Base-by-base conservation (phyloP, 768 basidiomycete species). In the Leccinum uliginosum region DNA sequence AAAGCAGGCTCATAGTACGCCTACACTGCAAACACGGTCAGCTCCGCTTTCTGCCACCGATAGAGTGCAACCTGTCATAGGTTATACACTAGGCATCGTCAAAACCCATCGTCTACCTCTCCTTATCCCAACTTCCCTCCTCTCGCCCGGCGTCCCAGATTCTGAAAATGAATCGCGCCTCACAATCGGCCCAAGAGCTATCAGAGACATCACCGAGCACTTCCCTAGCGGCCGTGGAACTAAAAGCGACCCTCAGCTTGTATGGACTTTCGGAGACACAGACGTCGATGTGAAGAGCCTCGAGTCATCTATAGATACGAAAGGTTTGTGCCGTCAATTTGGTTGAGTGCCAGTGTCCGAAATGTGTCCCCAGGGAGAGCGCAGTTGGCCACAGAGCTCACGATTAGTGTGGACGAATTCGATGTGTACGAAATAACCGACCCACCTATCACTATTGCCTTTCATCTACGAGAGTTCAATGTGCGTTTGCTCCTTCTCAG, bases 21-120 rank as follows among this genome's bases (percentile, higher is more conserved):
- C 70, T 93, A 50, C 80, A 89, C 63, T 93, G 91, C 70, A 92
- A 93, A 75, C 87, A 92, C 62, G 91, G 91, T 89, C 67, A 60
- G 74, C 60, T 11, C 35, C 1, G 9, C 19, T 48, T 38, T 30
- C 24, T 29, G 3, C 26, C n/a, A 47, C 10, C 50, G 10, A 26
- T 24, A 24, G 35, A 12, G 55, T 52, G 58, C 58, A 45, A 24
- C 21, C 55, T 53, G 45, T 53, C 59, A 60, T 64, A 51, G 52
- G 46, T 51, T 4, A 17, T 19, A 27, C n/a, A n/a, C 23, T 52
- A 93, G 91, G 89, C 44, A 84, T 93, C 53, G 73, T 88, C 12
- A 93, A 92, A 73, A 93, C 91, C 0, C 91, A 93, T 71, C 81
- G 85, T 17, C 73, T 93, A 10, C 75, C 84, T 17, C 73, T 93